Evolutionary conservation across 2,329 filamentous ascomycete species (phyloP).

Genomic region (Fusarium neocosmosporiellum): DNA sequence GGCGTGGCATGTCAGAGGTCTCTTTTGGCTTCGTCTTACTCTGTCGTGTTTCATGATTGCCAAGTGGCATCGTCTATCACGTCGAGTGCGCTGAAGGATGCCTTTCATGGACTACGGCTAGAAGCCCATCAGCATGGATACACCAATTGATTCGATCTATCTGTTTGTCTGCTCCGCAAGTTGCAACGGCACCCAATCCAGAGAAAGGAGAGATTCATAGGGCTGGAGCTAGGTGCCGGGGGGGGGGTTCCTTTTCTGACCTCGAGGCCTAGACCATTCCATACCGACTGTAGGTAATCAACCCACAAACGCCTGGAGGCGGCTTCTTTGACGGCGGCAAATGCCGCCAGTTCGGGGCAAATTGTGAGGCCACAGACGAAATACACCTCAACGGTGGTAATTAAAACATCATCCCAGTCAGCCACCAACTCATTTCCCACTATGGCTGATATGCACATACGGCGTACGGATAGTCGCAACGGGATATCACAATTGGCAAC

Average conservation of each 20-base stretch:
- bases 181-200: neutral
- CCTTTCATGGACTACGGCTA: neutral
- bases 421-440: neutral
- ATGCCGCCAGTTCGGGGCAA: neutral
- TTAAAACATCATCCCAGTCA: neutral
- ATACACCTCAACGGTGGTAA: neutral
- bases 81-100: neutral
- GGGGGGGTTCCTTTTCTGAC: neutral
- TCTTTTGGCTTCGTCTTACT: neutral
- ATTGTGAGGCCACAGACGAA: neutral
- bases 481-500: neutral
- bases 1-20: neutral
- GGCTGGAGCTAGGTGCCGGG: conserved; percentile 2
- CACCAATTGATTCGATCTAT: neutral
- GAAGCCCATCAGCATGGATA: neutral
- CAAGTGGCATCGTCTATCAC: neutral
- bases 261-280: conserved; percentile 16
- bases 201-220: neutral
- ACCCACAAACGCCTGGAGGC: neutral
- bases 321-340: neutral
- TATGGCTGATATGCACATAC: neutral
- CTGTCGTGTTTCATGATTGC: neutral
- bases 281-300: neutral
- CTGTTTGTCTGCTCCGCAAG: neutral
- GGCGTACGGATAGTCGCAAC: neutral